Evolutionary conservation across 2,329 filamentous ascomycete genomes (phyloP).

Genomic region (Pseudocercospora musae): DNA sequence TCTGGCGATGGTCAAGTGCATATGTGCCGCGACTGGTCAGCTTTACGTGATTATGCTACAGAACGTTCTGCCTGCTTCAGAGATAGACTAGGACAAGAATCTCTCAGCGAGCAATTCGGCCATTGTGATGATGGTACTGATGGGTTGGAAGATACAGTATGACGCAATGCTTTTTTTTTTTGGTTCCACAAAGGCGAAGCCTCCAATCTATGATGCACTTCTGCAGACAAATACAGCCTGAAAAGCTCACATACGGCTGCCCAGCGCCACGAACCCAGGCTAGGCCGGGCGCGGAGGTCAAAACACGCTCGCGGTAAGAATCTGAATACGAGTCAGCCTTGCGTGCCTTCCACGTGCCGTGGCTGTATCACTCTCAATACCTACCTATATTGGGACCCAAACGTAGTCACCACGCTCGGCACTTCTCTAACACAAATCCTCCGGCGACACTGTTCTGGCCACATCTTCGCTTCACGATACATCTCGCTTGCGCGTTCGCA

Average conservation of each 20-base stretch:
- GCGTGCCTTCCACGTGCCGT: background rate
- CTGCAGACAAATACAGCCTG: background rate
- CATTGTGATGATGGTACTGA: slow-evolving; percentile 15
- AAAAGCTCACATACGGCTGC: background rate
- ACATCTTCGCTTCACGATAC: background rate
- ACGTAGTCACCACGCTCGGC: background rate
- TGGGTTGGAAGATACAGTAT: slow-evolving; percentile 6
- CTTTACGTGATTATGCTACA: slow-evolving; percentile 18
- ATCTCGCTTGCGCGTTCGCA: background rate
- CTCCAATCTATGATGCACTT: background rate
- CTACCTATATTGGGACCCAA: background rate
- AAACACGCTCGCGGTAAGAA: background rate
- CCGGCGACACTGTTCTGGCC: background rate
- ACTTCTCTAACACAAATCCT: background rate
- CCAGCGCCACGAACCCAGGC: background rate
- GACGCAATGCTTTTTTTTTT: background rate
- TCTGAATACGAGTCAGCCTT: background rate
- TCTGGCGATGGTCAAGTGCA: slow-evolving; percentile 16
- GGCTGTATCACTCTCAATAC: background rate
- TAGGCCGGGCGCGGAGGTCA: background rate
- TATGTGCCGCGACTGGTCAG: slow-evolving; percentile 19
- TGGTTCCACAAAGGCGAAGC: background rate
- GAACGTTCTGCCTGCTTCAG: slow-evolving; percentile 17
- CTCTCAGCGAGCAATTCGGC: slow-evolving; percentile 10
- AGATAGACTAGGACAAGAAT: slow-evolving; percentile 4